Evolutionary conservation across 179 eudicot genomes (phyloP), one percentile per base, ranked within the genome.

Genomic region (Amaranthus tricolor): DNA sequence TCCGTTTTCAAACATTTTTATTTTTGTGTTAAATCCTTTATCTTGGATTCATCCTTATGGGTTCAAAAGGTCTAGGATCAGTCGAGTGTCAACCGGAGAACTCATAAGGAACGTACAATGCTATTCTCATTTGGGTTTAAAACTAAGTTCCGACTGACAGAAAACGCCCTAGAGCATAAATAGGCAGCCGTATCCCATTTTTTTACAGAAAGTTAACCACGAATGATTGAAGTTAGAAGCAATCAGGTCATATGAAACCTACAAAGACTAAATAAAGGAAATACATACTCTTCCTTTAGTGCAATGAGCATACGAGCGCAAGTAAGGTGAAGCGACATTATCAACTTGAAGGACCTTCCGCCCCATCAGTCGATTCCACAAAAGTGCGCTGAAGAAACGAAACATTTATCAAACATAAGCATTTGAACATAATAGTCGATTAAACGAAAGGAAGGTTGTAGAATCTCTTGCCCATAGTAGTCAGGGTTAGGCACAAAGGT

Each of bases 281-380:
- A 44, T 14, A 48, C 93, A 83, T 87, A 91, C 99, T 84, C 84
- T 79, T 82, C 88, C 93, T 84, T 88, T 91, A 17, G 97, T 73
- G 72, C 99, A 95, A 82, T 95, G 99, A 60, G 96, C 94, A 74
- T 93, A 95, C 44, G 91, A 76, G 40, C 95, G 93, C 50, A 95
- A 75, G 76, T 81, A 71, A 70, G 97, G 87, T 9, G 91, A 83
- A 56, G 86, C 84, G 48, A 65, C 74, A 66, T 80, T 80, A 66
- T 81, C 65, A 72, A 93, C 87, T 58, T 84, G 76, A 68, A 95
- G 95, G 68, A 93, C 99, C 82, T 77, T 85, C 75, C 73, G 84
- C 70, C 99, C 98, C 99, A 95, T 95, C 69, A 95, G 84, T 57
- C 82, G 89, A 76, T 86, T 89, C 95, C 95, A 95, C 68, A 95